Conservation (phyloP, 164 flowering plant species). For the Aristolochia contorta region DNA sequence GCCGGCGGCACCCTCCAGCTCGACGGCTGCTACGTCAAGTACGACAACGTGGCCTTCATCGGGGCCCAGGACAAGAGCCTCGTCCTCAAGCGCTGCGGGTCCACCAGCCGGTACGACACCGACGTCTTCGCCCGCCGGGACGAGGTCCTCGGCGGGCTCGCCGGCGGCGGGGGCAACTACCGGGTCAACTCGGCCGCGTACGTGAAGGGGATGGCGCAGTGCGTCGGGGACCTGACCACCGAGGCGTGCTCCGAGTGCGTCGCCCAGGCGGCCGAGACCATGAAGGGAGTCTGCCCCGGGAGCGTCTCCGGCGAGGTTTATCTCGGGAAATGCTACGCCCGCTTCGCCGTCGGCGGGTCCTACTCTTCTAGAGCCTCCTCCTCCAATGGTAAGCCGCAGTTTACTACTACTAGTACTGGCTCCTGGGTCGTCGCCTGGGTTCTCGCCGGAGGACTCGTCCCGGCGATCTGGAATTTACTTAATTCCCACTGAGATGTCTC, state of each 20-base stretch:
- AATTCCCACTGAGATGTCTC: no score
- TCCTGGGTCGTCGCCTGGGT: background rate
- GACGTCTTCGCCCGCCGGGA: conserved; percentile 40
- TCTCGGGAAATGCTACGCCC: conserved; percentile 77
- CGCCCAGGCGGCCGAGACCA: conserved; percentile 43
- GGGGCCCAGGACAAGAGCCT: conserved; percentile 69
- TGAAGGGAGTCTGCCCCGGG: conserved; percentile 53
- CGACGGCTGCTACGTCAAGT: conserved; percentile 69
- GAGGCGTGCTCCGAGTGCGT: conserved; percentile 68
- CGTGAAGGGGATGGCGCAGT: conserved; percentile 73
- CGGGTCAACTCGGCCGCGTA: conserved; percentile 54
- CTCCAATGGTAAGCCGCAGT: background rate
- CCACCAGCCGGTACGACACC: conserved; percentile 25
- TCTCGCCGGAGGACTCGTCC: background rate
- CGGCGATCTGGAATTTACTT: no score
- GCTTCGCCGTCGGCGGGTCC: conserved; percentile 30
- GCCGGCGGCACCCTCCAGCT: conserved; percentile 68
- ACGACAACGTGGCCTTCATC: conserved; percentile 58
- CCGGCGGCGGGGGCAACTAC: conserved; percentile 30
- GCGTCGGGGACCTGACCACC: conserved; percentile 69
- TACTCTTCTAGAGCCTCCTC: conserved; percentile 9
- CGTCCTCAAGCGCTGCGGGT: conserved; percentile 78
- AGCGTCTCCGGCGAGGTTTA: conserved; percentile 64
- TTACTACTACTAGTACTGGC: background rate
- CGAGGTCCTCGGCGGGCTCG: conserved; percentile 40